Conservation (phyloP, 1,139 yeast species). For the Kodamaea ohmeri region DNA sequence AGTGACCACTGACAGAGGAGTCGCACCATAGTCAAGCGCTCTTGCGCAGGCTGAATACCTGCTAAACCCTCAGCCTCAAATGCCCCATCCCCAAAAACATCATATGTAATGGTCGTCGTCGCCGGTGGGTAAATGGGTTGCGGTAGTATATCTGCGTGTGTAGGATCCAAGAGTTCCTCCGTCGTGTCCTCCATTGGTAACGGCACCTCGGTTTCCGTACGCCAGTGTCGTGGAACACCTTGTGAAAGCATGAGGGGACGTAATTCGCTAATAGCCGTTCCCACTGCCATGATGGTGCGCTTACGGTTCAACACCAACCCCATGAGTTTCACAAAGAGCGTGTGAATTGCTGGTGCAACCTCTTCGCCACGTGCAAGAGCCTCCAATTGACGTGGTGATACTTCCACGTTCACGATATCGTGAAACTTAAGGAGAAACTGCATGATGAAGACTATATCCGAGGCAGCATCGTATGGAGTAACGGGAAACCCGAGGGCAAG, state of each 20-base stretch:
- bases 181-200: slow-evolving; percentile 12
- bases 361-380: slow-evolving; percentile 12
- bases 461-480: slow-evolving; percentile 38
- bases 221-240: slow-evolving; percentile 24
- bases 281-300: slow-evolving; percentile 29
- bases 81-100: slow-evolving; percentile 36
- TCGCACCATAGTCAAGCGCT: slow-evolving; percentile 47
- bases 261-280: slow-evolving; percentile 41
- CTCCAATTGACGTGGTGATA: slow-evolving; percentile 52
- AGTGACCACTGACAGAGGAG: slow-evolving; percentile 50
- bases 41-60: slow-evolving; percentile 29
- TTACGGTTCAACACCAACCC: slow-evolving; percentile 43
- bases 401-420: slow-evolving; percentile 26
- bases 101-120: slow-evolving; percentile 16
- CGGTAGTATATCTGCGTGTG: slow-evolving; percentile 36
- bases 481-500: slow-evolving; percentile 35
- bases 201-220: slow-evolving; percentile 5
- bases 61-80: slow-evolving; percentile 41
- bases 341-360: slow-evolving; percentile 35
- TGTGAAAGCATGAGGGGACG: slow-evolving; percentile 27
- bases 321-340: slow-evolving; percentile 34
- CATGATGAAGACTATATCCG: slow-evolving; percentile 42
- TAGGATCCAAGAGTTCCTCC: slow-evolving; percentile 35
- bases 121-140: slow-evolving; percentile 10
- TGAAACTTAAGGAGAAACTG: slow-evolving; percentile 45